Conservation (phyloP, 192 early-diverging fungal species). For the Ramicandelaber brevisporus region DNA sequence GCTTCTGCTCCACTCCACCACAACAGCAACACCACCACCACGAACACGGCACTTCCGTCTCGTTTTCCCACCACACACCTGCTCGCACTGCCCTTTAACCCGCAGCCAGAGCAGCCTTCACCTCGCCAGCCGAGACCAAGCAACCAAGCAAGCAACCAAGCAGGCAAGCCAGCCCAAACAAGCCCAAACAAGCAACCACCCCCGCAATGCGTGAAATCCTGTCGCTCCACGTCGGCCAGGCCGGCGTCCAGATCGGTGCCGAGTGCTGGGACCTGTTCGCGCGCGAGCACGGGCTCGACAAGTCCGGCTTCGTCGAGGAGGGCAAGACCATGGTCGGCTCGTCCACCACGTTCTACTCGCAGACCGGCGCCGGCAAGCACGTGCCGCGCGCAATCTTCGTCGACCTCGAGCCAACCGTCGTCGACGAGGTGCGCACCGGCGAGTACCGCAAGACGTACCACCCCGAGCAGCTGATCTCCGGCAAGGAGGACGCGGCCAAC, state of each 20-base stretch:
- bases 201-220: constrained; percentile 64
- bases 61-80: no score
- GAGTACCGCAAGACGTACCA: constrained; percentile 86
- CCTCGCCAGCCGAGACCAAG: no score
- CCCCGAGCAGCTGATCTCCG: constrained; percentile 96
- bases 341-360: constrained; percentile 98
- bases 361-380: constrained; percentile 97
- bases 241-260: constrained; percentile 99
- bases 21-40: no score
- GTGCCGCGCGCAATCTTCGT: constrained; percentile 98
- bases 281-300: constrained; percentile 90
- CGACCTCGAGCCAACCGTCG: constrained; percentile 85
- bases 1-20: no score
- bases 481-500: constrained; percentile 99
- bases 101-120: no score
- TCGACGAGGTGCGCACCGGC: constrained; percentile 96
- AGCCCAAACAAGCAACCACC: no score
- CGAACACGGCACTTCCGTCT: no score
- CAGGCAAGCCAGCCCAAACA: no score
- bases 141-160: no score
- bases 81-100: no score
- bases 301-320: constrained; percentile 49
- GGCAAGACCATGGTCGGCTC: no score
- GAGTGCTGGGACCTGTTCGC: constrained; percentile 99
- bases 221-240: constrained; percentile 59